These are phyloP conservation scores for Herpotrichia juniperi DNA, from an alignment of 2,329 filamentous ascomycete species.

Conservation along the genomic window DNA sequence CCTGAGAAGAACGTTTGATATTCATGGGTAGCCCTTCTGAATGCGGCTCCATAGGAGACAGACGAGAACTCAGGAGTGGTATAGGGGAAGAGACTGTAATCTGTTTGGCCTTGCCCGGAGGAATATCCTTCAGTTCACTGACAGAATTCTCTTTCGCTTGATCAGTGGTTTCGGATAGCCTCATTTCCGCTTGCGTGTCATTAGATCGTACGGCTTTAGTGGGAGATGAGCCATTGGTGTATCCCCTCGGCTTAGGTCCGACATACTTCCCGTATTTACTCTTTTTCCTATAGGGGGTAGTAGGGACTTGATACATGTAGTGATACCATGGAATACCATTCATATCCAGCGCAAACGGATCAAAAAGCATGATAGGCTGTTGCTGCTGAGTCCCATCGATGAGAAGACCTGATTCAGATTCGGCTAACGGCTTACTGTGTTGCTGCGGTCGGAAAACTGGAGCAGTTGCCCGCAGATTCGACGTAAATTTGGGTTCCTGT, in stretches of 20 bases:
- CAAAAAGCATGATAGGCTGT: slow-evolving; percentile 9
- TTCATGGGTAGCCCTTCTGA: not conserved
- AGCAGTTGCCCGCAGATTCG: slow-evolving; percentile 38
- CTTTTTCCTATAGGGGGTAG: slow-evolving; percentile 7
- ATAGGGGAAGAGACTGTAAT: not conserved
- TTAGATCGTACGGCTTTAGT: slow-evolving; percentile 15
- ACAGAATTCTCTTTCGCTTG: not conserved
- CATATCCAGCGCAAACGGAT: slow-evolving; percentile 27
- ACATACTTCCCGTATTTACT: slow-evolving; percentile 3
- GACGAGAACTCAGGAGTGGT: too few species aligned
- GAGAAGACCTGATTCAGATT: not conserved
- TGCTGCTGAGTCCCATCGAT: slow-evolving; percentile 2
- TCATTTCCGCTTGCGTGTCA: not conserved
- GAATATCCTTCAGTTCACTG: not conserved
- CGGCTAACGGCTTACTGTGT: not conserved
- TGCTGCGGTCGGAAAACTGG: slow-evolving; percentile 33
- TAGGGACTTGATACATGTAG: slow-evolving; percentile 31
- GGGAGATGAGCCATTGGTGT: slow-evolving; percentile 13
- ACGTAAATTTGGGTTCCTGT: slow-evolving; percentile 20
- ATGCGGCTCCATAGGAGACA: too few species aligned
- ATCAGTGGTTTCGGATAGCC: not conserved
- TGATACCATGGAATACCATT: slow-evolving; percentile 36
- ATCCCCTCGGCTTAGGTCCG: slow-evolving; percentile 6
- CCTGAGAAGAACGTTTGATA: not conserved
- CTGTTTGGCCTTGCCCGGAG: not conserved